phyloP scores from a whole-genome alignment of 164 flowering plant genomes.

The Nelumbo lutea region DNA sequence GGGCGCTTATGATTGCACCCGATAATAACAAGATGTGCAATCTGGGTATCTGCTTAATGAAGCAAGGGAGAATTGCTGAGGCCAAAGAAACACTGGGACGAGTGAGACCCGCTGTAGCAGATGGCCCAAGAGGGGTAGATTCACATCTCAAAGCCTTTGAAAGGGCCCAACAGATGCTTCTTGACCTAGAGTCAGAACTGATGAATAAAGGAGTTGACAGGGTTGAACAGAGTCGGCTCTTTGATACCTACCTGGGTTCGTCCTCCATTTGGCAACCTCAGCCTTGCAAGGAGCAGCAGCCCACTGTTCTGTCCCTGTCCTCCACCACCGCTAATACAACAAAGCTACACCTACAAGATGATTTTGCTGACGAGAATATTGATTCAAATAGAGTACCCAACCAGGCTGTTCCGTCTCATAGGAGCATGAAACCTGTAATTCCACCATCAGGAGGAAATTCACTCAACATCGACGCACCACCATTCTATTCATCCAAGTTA shows the following conservation, averaged over 20 bases:
- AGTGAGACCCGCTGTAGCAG: constrained; percentile 72
- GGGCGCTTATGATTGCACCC: constrained; percentile 72
- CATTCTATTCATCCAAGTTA: constrained; percentile 51
- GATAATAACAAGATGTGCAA: constrained; percentile 99
- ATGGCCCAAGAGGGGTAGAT: constrained; percentile 88
- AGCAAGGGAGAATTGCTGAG: constrained; percentile 79
- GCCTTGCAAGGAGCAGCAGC: constrained; percentile 78
- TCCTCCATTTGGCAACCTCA: constrained; percentile 97
- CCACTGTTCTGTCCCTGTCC: constrained; percentile 3
- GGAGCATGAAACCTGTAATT: constrained; percentile 25
- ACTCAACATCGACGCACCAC: constrained; percentile 63
- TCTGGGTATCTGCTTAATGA: constrained; percentile 95
- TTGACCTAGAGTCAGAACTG: constrained; percentile 76
- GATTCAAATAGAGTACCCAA: constrained; percentile 24
- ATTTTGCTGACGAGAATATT: constrained; percentile 61
- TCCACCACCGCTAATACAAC: constrained; percentile 7
- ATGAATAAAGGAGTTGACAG: constrained; percentile 59
- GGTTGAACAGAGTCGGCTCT: constrained; percentile 66
- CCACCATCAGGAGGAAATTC: constrained; percentile 30
- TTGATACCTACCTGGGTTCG: constrained; percentile 74
- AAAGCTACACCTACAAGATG: constrained; percentile 25
- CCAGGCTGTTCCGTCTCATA: constrained; percentile 12
- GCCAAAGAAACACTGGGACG: constrained; percentile 76
- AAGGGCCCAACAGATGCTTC: constrained; percentile 96
- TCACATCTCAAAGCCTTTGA: constrained; percentile 98